A percentile compares a stretch with the other conserved stretches of the same genome.
These are phyloP conservation scores for Thraustochytrium sp. DNA, from an alignment of 352 stramenopile genomes.

Conservation along the genomic window DNA sequence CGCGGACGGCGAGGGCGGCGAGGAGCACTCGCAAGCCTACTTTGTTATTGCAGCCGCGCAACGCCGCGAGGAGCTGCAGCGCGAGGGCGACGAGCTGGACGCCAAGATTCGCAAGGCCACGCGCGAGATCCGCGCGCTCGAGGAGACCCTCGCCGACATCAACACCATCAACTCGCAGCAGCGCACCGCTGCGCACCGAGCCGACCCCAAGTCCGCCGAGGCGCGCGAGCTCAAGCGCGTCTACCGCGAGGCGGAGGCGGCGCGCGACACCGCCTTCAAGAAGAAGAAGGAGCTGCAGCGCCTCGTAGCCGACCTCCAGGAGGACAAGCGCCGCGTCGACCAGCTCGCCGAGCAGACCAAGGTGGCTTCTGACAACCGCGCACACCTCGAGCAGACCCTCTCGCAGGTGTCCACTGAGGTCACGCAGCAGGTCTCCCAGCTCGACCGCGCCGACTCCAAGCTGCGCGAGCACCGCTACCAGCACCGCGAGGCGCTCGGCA, in stretches of 20 bases:
- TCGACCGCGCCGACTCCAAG: not conserved
- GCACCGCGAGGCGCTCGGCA: not conserved
- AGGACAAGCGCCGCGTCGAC: conserved; percentile 61
- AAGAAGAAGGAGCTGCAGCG: conserved; percentile 87
- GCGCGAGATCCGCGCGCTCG: conserved; percentile 81
- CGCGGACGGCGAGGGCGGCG: conserved; percentile 58
- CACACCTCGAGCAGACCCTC: conserved; percentile 54
- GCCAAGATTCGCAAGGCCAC: conserved; percentile 83
- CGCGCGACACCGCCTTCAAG: conserved; percentile 78
- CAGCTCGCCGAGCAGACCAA: conserved; percentile 60
- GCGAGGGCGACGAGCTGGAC: conserved; percentile 87
- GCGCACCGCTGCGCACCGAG: conserved; percentile 82
- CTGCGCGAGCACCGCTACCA: conserved; percentile 17
- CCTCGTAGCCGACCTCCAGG: conserved; percentile 70
- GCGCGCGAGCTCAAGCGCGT: conserved; percentile 73
- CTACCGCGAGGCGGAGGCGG: conserved; percentile 74
- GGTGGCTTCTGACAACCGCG: conserved; percentile 48
- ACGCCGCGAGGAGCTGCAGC: conserved; percentile 85
- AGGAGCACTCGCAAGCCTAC: conserved; percentile 82
- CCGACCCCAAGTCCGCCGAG: conserved; percentile 73
- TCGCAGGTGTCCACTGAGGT: not conserved
- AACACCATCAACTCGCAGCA: conserved; percentile 87
- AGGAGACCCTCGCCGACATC: conserved; percentile 84
- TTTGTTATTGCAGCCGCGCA: conserved; percentile 92
- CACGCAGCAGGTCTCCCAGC: not conserved